Base-by-base conservation (phyloP, 768 basidiomycete genomes). In the Strobilomyces confusus region DNA sequence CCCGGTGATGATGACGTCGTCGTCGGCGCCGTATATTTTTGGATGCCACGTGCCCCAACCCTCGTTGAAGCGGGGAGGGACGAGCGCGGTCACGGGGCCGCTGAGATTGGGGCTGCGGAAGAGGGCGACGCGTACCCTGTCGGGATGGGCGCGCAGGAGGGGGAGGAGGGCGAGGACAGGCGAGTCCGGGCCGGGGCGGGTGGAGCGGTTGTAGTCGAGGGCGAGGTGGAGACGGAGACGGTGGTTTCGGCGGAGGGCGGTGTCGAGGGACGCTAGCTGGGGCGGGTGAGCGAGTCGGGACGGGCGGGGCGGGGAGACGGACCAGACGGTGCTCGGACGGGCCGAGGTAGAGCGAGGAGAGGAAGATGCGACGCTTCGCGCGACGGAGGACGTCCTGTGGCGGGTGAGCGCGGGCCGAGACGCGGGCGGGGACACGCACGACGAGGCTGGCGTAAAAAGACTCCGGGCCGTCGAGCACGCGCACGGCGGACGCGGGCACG, bases 31-130 rank as follows among this genome's bases (percentile, higher is more conserved):
- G 64, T 99, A 99, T 51, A 94, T 80, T 71, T 99, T 99, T 4
- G 92, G 87, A 67, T 98, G 97, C 95, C 95, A 98, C 2, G 95
- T 92, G 0, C 95, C 95, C 90, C 94, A 98, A 2, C 95, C 97
- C 72, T 99, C 97, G 62, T 99, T 95, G 72, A 92, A 97, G 49
- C 97, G 78, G 22, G 89, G 86, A 8, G 97, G 97, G 8, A 98
- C 85, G 26, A 95, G 55, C 51, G 77, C 80, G 29, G 89, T 81
- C 68, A 90, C 76, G 25, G 90, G 53, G 1, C 90, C 88, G 17
- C 83, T 78, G 26, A 98, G 77, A 48, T 83, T 89, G 0, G 97
- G 95, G 63, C 91, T 93, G 44, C 91, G 82, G 61, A 93, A 99
- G 58, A 98, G 77, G 34, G 84, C 83, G 9, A 95, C 75, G 54